Base-by-base conservation (phyloP, 306 rosid genomes). In the Lathyrus aphaca region DNA sequence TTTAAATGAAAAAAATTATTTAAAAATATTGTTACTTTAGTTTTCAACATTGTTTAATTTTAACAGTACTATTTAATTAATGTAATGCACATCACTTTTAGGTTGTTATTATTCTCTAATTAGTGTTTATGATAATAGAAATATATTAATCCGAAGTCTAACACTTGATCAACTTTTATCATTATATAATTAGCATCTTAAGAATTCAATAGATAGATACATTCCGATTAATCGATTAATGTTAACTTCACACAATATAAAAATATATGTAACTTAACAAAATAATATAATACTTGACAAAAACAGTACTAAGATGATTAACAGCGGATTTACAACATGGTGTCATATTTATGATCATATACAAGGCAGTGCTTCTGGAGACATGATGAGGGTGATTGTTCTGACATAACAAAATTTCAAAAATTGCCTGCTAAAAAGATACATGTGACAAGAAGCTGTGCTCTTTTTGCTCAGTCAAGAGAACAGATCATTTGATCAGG, bases 401-500 rank as follows among this genome's bases (percentile, higher is more conserved):
- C n/a, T 54, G 14, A 39, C 61, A 62, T 60, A 72, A 42, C 72
- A 55, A 64, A 71, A 17, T 32, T 17, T 60, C 51, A 62, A 81
- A 32, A 56, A 15, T 35, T 48, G 42, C 30, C 48, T 30, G 37
- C 76, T 64, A 55, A 63, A 62, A 73, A 68, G 58, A 48, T 57
- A 64, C 25, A 55, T 38, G 51, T 55, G 63, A 72, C 23, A 49
- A 19, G 54, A 43, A 45, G 66, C 29, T 66, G 66, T 66, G 66
- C 76, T 39, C 48, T 43, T 50, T 50, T 77, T 37, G 56, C 61
- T 58, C 63, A 14, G 71, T 64, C 74, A 63, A 69, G 64, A 64
- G 64, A 64, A 66, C 4, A 73, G 39, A 44, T 30, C 74, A 75
- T 64, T 64, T 70, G 64, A 78, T 46, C 49, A 43, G 77, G 42